Evolutionary conservation across 768 basidiomycete species (phyloP), one percentile per base, ranked within the genome.

Genomic region (Lyophyllum decastes): DNA sequence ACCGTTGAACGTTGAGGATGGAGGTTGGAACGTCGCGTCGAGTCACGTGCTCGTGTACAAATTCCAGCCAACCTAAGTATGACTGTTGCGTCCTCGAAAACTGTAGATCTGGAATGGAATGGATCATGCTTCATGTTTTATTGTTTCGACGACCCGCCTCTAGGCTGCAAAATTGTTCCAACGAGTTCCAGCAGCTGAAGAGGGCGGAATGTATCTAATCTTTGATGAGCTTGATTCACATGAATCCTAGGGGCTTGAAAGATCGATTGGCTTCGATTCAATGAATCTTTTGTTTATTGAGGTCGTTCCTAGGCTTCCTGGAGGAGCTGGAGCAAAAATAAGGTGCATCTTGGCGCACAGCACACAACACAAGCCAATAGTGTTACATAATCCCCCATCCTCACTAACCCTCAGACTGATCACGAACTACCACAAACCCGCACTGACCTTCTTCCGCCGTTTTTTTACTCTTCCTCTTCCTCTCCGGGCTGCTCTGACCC

Each of bases 21-120:
- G n/a, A 41, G 22, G 44, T 48, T 19, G 47, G 47, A 30, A 25
- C 52, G 54, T 50, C 66, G 66, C 68, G 68, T 60, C 30, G 2
- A 38, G 51, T 66, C 68, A 69, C 68, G 66, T 68, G 68, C 41
- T 49, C 62, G 64, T 53, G 64, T 50, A 38, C 14, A 45, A 12
- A 9, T 24, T 19, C 38, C 4, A 40, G 38, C 41, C 41, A 17
- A 38, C 30, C 30, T n/a, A 30, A 30, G 30, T 4, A 30, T 30
- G 30, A n/a, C n/a, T n/a, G n/a, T n/a, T n/a, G n/a, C n/a, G n/a
- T n/a, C n/a, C n/a, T n/a, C n/a, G n/a, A n/a, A n/a, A n/a, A n/a
- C n/a, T n/a, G n/a, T n/a, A n/a, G n/a, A n/a, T n/a, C n/a, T n/a
- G n/a, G n/a, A n/a, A n/a, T n/a, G n/a, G n/a, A n/a, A n/a, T n/a